phyloP scores from a whole-genome alignment of 305 asterid genomes.

The Andrographis paniculata region DNA sequence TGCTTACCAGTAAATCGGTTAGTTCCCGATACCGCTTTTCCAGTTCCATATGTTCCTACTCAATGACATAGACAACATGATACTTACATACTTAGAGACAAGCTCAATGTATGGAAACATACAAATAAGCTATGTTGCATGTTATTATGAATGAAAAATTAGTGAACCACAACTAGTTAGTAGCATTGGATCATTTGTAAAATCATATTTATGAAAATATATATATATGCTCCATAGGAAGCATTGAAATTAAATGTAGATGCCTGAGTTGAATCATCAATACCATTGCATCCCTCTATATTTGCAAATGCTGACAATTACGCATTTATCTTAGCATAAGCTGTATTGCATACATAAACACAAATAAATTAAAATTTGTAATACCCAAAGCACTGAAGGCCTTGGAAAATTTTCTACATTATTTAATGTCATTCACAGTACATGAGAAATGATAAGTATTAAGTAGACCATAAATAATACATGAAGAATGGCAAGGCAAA shows the following conservation, averaged over 20 bases:
- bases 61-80: conserved; percentile 18
- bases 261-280: too few species aligned
- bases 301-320: too few species aligned
- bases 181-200: too few species aligned
- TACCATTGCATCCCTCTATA: too few species aligned
- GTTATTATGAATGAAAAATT: too few species aligned
- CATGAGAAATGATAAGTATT: conserved; percentile 10
- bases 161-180: too few species aligned
- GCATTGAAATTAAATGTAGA: too few species aligned
- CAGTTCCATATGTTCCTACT: conserved; percentile 95
- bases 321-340: too few species aligned
- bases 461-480: too few species aligned
- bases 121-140: background rate
- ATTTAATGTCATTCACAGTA: background rate
- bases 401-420: background rate
- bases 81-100: conserved; percentile 9
- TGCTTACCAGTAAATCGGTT: conserved; percentile 87
- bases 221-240: too few species aligned
- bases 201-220: too few species aligned
- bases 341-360: conserved; percentile 1
- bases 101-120: conserved; percentile 14
- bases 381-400: background rate
- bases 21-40: conserved; percentile 96
- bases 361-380: conserved; percentile 3
- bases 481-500: conserved; percentile 9